These are phyloP conservation scores for Fusarium camptoceras DNA, from an alignment of 2,329 filamentous ascomycete species.

Conservation along the genomic window DNA sequence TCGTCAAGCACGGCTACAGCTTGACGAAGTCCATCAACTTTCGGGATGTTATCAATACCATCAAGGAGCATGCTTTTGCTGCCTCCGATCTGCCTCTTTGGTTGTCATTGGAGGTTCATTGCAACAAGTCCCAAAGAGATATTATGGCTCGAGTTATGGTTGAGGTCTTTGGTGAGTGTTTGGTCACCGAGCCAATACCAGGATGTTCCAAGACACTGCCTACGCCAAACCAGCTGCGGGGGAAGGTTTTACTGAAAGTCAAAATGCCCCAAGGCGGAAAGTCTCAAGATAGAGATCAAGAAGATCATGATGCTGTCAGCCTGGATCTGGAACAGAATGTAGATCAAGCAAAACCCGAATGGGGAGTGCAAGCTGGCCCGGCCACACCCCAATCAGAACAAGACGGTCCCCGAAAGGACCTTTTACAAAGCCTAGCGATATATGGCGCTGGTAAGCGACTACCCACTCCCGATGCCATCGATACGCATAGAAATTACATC, in stretches of 20 bases:
- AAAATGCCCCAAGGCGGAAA: background rate
- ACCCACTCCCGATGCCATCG: background rate
- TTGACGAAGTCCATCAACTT: constrained; percentile 25
- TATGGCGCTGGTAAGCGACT: constrained; percentile 25
- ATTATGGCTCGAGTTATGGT: constrained; percentile 23
- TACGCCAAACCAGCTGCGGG: background rate
- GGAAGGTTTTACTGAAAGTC: constrained; percentile 21
- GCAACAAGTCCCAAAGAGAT: background rate
- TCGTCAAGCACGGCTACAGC: constrained; percentile 33
- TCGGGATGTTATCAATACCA: background rate
- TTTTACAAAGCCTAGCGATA: constrained; percentile 15
- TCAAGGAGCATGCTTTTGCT: constrained; percentile 8
- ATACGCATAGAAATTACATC: constrained; percentile 11
- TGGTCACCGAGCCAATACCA: background rate
- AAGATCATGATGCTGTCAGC: background rate
- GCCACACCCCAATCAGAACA: too few species aligned
- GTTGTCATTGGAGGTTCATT: constrained; percentile 26
- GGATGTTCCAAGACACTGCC: background rate
- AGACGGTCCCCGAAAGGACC: background rate
- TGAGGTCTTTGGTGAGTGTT: background rate
- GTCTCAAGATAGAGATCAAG: fast-evolving
- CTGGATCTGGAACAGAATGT: background rate
- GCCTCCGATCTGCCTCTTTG: constrained; percentile 23
- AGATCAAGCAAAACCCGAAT: background rate
- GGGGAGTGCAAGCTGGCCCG: too few species aligned